Conservation (phyloP, 106 monocot genomes). For the Dactylorhiza incarnata region DNA sequence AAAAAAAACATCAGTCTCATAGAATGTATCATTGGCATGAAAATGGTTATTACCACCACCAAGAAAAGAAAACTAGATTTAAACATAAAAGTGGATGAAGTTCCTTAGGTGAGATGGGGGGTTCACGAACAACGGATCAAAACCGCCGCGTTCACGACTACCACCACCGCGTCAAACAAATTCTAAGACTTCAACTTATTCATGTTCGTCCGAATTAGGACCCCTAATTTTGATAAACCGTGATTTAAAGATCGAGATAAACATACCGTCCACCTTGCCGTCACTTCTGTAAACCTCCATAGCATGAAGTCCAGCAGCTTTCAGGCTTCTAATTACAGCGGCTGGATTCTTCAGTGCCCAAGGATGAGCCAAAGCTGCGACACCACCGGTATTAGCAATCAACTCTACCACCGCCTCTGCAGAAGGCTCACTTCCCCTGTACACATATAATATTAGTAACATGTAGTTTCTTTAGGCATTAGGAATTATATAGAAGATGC, state of each 20-base stretch:
- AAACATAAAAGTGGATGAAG: too few species aligned
- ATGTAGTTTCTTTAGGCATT: not conserved
- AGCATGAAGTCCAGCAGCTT: conserved; percentile 73
- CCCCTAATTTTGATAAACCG: not conserved
- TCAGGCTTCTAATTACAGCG: conserved; percentile 51
- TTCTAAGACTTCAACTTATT: too few species aligned
- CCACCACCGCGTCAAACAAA: too few species aligned
- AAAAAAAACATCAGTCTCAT: too few species aligned
- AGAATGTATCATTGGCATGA: too few species aligned
- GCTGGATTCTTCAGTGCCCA: conserved; percentile 79
- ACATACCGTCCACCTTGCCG: conserved; percentile 71
- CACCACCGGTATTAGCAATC: conserved; percentile 68
- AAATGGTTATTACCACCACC: too few species aligned
- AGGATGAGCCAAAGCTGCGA: conserved; percentile 83
- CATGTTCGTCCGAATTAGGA: not conserved
- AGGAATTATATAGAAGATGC: not conserved
- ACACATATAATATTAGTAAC: not conserved
- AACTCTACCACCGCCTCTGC: conserved; percentile 68
- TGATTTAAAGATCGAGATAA: not conserved
- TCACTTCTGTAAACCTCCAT: conserved; percentile 86
- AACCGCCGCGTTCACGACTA: too few species aligned
- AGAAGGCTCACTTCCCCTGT: conserved; percentile 67
- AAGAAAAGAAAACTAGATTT: too few species aligned
- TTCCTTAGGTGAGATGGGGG: too few species aligned
- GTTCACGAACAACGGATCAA: too few species aligned